phyloP scores from a whole-genome alignment of 78 protist genomes.

The Goniomonas avonlea region DNA sequence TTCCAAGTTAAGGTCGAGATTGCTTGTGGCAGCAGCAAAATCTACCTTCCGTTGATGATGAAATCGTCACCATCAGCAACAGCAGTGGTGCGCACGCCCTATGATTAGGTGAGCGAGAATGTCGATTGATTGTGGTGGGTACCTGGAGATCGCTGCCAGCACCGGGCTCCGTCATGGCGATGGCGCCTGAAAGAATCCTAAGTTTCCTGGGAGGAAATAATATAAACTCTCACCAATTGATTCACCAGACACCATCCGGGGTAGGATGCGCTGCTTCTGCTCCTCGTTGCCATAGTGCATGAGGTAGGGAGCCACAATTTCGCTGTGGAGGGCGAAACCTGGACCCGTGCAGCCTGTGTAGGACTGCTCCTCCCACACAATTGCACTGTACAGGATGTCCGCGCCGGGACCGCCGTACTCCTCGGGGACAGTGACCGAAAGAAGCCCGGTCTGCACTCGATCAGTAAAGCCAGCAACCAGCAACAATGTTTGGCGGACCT shows the following conservation, averaged over 20 bases:
- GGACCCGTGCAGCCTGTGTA: constrained; percentile 36
- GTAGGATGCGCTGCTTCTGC: constrained; percentile 22
- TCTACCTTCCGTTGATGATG: constrained; percentile 1
- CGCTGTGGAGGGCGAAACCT: constrained; percentile 39
- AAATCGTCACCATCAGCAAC: background rate
- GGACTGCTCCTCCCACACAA: constrained; percentile 42
- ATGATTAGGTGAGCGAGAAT: too few relatives aligned
- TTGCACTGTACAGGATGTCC: constrained; percentile 11
- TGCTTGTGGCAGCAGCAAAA: too few relatives aligned
- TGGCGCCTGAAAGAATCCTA: too few relatives aligned
- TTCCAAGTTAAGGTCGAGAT: too few relatives aligned
- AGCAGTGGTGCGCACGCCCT: background rate
- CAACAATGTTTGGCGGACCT: too few relatives aligned
- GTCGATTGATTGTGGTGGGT: background rate
- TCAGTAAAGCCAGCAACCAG: background rate
- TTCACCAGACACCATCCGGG: constrained; percentile 19
- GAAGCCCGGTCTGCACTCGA: constrained; percentile 14
- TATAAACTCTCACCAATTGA: too few relatives aligned
- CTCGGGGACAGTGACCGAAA: background rate
- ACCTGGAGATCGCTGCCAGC: background rate
- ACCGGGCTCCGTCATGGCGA: constrained; percentile 28
- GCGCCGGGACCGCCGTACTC: constrained; percentile 34
- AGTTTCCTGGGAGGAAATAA: too few relatives aligned
- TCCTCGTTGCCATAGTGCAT: constrained; percentile 36
- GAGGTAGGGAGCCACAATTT: constrained; percentile 36